phyloP scores from a whole-genome alignment of 495 filamentous ascomycete genomes.

The Penicillium coffeae region DNA sequence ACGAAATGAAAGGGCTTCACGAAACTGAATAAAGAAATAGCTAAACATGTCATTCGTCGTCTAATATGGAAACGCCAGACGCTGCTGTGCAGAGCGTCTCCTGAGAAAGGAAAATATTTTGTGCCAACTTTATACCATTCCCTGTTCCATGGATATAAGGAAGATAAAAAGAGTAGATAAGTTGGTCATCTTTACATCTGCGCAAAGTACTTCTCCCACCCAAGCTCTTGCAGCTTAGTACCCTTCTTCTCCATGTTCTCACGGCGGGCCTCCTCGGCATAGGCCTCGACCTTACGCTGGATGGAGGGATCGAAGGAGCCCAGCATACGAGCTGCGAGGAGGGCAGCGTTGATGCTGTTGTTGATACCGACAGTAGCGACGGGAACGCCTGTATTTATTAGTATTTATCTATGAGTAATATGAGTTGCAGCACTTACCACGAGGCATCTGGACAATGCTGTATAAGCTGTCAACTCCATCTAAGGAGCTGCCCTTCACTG shows the following conservation, averaged over 20 bases:
- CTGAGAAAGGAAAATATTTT: too few species aligned
- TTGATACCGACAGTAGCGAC: slow-evolving; percentile 90
- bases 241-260: slow-evolving; percentile 55
- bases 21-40: too few species aligned
- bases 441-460: slow-evolving; percentile 92
- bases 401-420: slow-evolving; percentile 4
- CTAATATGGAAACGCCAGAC: neutral
- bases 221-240: slow-evolving; percentile 49
- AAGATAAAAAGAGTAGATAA: neutral
- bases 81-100: neutral
- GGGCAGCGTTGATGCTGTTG: slow-evolving; percentile 88
- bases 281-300: slow-evolving; percentile 60
- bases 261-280: slow-evolving; percentile 66
- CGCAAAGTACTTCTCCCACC: slow-evolving; percentile 67
- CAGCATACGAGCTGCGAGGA: slow-evolving; percentile 82
- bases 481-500: slow-evolving; percentile 78
- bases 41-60: neutral
- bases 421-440: slow-evolving; percentile 47
- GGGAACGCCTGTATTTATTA: slow-evolving; percentile 59
- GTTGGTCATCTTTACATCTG: slow-evolving; percentile 40
- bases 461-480: slow-evolving; percentile 88
- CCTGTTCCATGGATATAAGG: too few species aligned
- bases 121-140: neutral
- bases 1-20: too few species aligned
- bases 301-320: slow-evolving; percentile 60